Evolutionary conservation across 1,139 yeast genomes (phyloP).

Genomic region (Pichia sp.): DNA sequence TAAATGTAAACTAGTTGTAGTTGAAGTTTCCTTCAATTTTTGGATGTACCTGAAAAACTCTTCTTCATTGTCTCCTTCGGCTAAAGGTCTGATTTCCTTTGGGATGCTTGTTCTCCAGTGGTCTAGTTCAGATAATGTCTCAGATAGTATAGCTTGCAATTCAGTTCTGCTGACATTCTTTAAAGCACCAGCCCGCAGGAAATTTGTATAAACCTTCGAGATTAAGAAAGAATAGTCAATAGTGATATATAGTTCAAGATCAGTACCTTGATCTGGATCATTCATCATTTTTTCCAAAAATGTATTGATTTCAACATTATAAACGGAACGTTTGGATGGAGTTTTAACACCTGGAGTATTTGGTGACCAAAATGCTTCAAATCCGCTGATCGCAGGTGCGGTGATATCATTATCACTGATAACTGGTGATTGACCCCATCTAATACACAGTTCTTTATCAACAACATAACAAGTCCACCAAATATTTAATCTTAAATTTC

Average conservation of each 20-base stretch:
- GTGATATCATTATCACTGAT: constrained; percentile 52
- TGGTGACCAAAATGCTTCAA: constrained; percentile 24
- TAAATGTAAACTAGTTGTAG: constrained; percentile 6
- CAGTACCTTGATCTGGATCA: too few relatives aligned
- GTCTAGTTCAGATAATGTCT: constrained; percentile 26
- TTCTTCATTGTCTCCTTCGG: constrained; percentile 6
- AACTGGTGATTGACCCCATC: constrained; percentile 60
- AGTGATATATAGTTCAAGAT: constrained; percentile 20
- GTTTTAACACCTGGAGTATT: constrained; percentile 1
- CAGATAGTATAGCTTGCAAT: constrained; percentile 13
- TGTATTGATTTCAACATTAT: constrained; percentile 12
- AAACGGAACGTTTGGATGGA: constrained; percentile 5
- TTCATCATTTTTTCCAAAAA: constrained; percentile 8
- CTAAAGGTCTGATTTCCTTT: constrained; percentile 20
- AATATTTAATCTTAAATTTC: constrained; percentile 38
- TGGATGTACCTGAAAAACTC: constrained; percentile 14
- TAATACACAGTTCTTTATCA: constrained; percentile 55
- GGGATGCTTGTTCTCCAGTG: constrained; percentile 30
- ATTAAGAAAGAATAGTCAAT: constrained; percentile 26
- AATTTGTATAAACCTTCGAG: constrained; percentile 24
- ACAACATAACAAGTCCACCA: constrained; percentile 58
- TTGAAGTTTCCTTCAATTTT: constrained; percentile 3
- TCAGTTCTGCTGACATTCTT: constrained; percentile 19
- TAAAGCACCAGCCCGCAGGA: constrained; percentile 30
- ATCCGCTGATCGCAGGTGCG: constrained; percentile 27